Percentiles rank a stretch among this genome's conserved stretches.
Evolutionary conservation across 164 flowering plant species (phyloP).

Genomic region (Magnolia sinica): DNA sequence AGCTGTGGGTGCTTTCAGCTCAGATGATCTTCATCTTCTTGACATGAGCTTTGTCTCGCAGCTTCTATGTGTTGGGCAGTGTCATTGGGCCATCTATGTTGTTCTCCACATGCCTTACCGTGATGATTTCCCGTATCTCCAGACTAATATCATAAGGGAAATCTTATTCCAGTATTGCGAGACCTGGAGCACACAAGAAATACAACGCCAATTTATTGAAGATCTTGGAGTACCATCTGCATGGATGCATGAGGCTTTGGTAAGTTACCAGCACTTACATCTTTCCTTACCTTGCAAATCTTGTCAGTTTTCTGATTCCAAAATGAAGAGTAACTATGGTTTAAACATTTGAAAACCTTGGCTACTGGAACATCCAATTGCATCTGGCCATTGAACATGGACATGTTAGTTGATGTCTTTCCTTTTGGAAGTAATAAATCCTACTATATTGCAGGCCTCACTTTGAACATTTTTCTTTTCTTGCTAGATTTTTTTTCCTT

Average conservation of each 20-base stretch:
- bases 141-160: constrained; percentile 70
- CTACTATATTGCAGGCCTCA: neutral
- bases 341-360: neutral
- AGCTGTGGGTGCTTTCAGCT: constrained; percentile 78
- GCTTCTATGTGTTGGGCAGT: constrained; percentile 69
- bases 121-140: constrained; percentile 76
- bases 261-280: constrained; percentile 24
- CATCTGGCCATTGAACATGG: neutral
- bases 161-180: constrained; percentile 95
- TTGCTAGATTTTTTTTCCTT: neutral
- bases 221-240: constrained; percentile 71
- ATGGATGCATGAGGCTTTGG: constrained; percentile 98
- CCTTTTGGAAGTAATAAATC: neutral
- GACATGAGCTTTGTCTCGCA: constrained; percentile 93
- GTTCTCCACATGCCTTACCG: constrained; percentile 82
- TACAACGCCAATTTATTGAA: constrained; percentile 73
- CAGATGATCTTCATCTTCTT: constrained; percentile 79
- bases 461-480: neutral
- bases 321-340: neutral
- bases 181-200: constrained; percentile 69
- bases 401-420: neutral
- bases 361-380: neutral
- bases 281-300: neutral
- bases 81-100: constrained; percentile 99
- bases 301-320: neutral